Evolutionary conservation across 2,329 filamentous ascomycete species (phyloP).

Genomic region (Colletotrichum plurivorum): DNA sequence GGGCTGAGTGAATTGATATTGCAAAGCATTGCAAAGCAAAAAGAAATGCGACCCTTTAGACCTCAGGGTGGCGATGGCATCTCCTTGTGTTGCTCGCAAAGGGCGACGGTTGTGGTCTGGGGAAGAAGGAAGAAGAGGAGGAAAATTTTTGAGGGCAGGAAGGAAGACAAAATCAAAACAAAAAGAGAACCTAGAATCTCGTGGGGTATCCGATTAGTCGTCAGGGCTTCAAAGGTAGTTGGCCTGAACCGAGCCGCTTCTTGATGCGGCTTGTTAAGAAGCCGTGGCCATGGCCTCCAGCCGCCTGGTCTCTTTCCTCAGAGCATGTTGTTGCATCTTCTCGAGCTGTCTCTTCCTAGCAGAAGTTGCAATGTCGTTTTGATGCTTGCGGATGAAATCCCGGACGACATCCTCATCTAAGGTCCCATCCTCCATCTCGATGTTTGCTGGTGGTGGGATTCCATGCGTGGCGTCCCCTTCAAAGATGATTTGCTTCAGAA

Average conservation of each 20-base stretch:
- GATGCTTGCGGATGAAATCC: constrained; percentile 14
- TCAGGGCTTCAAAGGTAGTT: neutral
- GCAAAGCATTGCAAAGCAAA: neutral
- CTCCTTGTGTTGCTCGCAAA: neutral
- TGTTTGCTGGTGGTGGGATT: constrained; percentile 41
- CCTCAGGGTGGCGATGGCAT: neutral
- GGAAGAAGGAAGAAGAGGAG: neutral
- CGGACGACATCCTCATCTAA: constrained; percentile 11
- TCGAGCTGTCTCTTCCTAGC: neutral
- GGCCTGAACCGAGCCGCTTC: neutral
- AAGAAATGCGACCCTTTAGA: neutral
- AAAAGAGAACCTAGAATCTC: neutral
- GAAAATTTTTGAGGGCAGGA: neutral
- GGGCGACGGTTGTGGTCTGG: neutral
- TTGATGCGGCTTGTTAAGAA: too few species aligned
- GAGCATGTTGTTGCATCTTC: neutral
- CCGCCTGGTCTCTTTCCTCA: too few species aligned
- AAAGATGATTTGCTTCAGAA: constrained; percentile 66
- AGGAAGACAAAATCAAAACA: neutral
- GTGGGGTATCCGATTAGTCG: constrained; percentile 6
- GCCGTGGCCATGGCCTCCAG: too few species aligned
- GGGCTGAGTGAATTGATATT: neutral
- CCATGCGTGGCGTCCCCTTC: constrained; percentile 58
- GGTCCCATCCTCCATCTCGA: neutral
- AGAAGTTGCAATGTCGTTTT: constrained; percentile 1